Conservation (phyloP, 495 filamentous ascomycete species). For the Lepraria neglecta region DNA sequence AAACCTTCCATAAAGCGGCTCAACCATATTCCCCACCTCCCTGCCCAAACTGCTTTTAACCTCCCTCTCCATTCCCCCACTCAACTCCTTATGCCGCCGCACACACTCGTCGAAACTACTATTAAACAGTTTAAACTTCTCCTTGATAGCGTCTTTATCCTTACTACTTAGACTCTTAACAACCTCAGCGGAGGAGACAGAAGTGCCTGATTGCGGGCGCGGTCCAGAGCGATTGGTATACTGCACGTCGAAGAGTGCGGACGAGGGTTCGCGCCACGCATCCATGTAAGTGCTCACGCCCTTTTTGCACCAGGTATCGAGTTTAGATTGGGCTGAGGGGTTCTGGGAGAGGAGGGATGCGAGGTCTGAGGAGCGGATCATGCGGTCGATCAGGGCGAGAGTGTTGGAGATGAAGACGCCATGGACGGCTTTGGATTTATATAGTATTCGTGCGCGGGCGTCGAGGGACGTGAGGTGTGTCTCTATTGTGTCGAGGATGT, state of each 20-base stretch:
- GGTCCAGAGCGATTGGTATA: conserved; percentile 76
- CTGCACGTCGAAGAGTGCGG: conserved; percentile 81
- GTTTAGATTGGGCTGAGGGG: conserved; percentile 48
- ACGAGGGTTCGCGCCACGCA: conserved; percentile 79
- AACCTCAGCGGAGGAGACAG: conserved; percentile 69
- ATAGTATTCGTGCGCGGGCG: conserved; percentile 59
- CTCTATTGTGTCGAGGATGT: conserved; percentile 79
- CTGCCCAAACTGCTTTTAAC: conserved; percentile 50
- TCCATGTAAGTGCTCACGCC: conserved; percentile 76
- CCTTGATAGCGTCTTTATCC: conserved; percentile 92
- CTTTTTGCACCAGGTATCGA: conserved; percentile 85
- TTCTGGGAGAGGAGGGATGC: conserved; percentile 59
- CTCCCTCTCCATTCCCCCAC: conserved; percentile 74
- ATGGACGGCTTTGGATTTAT: conserved; percentile 69
- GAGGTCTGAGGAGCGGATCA: conserved; percentile 77
- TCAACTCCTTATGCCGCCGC: conserved; percentile 65
- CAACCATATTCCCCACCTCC: conserved; percentile 82
- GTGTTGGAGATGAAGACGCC: conserved; percentile 93
- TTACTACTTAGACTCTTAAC: conserved; percentile 76
- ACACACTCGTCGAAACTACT: conserved; percentile 82
- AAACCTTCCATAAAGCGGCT: conserved; percentile 90
- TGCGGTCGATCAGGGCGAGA: conserved; percentile 75
- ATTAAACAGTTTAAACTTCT: conserved; percentile 93
- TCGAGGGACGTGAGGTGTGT: conserved; percentile 72
- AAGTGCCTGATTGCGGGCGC: conserved; percentile 55